Base-by-base conservation (phyloP, 805 yeast genomes). In the Metschnikowia similis region DNA sequence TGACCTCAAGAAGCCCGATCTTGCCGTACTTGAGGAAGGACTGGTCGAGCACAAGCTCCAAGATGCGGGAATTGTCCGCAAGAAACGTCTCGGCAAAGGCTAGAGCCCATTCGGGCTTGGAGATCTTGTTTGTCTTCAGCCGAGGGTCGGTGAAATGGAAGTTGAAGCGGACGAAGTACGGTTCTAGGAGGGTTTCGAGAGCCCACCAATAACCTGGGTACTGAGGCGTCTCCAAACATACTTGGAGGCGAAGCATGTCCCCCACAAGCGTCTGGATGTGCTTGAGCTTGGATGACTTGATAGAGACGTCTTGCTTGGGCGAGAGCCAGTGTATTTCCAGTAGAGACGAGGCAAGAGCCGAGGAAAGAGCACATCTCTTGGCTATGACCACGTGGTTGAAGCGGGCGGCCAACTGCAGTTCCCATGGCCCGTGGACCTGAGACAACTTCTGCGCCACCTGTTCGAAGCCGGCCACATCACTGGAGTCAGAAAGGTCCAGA, bases 81-180 rank as follows among this genome's bases (percentile, higher is more conserved):
- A 80, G 48, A 52, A 75, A 78, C 11, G 71, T 69, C 50, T 73
- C 76, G 6, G 79, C 60, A 56, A 76, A 85, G 14, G 69, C 65
- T 51, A 85, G 74, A 3, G 83, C 77, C 85, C 89, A 85, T 60
- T 86, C 91, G 1, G 92, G 91, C 58, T 82, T 82, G 50, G 84
- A 83, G 27, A 80, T 59, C 41, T 81, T 76, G 57, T 84, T 84
- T 0, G 91, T 85, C 32, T 83, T 85, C 36, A 65, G 69, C 29
- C 74, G 67, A 1, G 61, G 40, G 4, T 78, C 69, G 44, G 78
- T 77, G 59, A 85, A 86, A 60, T 87, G 89, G 65, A 67, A 86
- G 37, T 72, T 66, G 59, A 87, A 81, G 38, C 87, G 72, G 10
- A 72, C 56, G 7, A 67, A 66, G 29, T 84, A 69, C 1, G 80